Evolutionary conservation across 441 rosid genomes (phyloP), one percentile per base, ranked within the genome.

Genomic region (Arabidopsis hybrid): DNA sequence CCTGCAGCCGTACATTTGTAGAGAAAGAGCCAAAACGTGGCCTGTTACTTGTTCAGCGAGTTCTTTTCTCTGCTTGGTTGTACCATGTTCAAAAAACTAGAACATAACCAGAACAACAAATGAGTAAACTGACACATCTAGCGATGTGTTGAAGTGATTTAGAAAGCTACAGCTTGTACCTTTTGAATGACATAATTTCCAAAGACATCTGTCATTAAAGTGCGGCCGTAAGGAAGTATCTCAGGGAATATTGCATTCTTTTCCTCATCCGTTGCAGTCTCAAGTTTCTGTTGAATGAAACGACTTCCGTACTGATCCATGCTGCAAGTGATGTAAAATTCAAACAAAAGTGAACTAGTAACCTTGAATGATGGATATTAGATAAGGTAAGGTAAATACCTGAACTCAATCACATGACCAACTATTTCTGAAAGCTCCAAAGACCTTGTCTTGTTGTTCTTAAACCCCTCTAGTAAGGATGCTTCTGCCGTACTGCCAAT

Each of bases 1-100:
- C 82, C 99, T 82, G 92, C 99, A 95, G 50, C 99, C 97, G 73
- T 95, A 95, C 99, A 95, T 95, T 83, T 94, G 99, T 72, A 94
- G 87, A 60, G 97, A 88, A 45, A 92, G 94, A 74, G 91, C 86
- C 81, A 94, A 83, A 62, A 90, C 97, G 73, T 90, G 95, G 64
- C 96, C 97, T 43, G 85, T 73, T 34, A 95, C 87, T 68, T 90
- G 94, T 78, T 79, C 83, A 63, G 91, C 97, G 72, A 92, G 82
- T 74, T 95, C 95, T 69, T 76, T 81, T 76, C 94, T 89, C 79
- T 95, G 99, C 76, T 74, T 83, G 78, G 75, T 87, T 38, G 95
- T 86, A 29, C 99, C 97, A 76, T 90, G 92, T 81, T 95, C 97
- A 75, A 95, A 92, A 76, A 95, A 86, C 97, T 95, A 89, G 82